phyloP scores from a whole-genome alignment of 1,284 basidiomycete species.

The Athelia sp. region DNA sequence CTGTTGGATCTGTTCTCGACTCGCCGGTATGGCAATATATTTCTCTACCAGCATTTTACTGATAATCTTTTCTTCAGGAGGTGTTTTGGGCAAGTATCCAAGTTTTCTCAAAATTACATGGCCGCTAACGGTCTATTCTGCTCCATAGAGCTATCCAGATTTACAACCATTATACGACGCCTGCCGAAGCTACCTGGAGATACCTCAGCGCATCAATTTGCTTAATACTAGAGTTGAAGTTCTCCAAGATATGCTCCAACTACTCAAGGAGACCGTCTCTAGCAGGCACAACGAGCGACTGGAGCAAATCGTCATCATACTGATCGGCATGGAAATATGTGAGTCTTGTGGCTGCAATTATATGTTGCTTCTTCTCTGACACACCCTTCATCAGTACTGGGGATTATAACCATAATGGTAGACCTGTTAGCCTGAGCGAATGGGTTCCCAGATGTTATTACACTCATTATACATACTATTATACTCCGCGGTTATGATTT shows the following conservation, averaged over 20 bases:
- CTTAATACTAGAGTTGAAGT: slow-evolving; percentile 95
- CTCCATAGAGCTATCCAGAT: slow-evolving; percentile 81
- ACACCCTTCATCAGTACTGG: slow-evolving; percentile 56
- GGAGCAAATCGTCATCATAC: slow-evolving; percentile 92
- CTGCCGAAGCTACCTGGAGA: slow-evolving; percentile 89
- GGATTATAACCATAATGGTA: slow-evolving; percentile 69
- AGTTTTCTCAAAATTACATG: slow-evolving; percentile 5
- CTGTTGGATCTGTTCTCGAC: slow-evolving; percentile 93
- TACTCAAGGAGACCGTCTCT: slow-evolving; percentile 93
- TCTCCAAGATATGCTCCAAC: slow-evolving; percentile 94
- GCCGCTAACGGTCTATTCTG: slow-evolving; percentile 7
- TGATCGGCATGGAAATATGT: slow-evolving; percentile 90
- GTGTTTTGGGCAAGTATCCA: slow-evolving; percentile 77
- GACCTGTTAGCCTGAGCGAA: slow-evolving; percentile 35
- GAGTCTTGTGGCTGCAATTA: slow-evolving; percentile 16
- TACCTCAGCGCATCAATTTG: slow-evolving; percentile 90
- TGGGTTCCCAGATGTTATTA: not conserved
- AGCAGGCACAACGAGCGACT: slow-evolving; percentile 88
- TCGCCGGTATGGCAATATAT: slow-evolving; percentile 62
- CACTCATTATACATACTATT: not conserved
- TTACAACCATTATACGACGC: slow-evolving; percentile 94
- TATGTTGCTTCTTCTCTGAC: slow-evolving; percentile 3
- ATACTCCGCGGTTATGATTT: not conserved
- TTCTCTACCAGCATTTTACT: slow-evolving; percentile 12
- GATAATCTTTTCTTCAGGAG: slow-evolving; percentile 47